phyloP scores from a whole-genome alignment of 805 yeast species.

The Lachancea mirantina region DNA sequence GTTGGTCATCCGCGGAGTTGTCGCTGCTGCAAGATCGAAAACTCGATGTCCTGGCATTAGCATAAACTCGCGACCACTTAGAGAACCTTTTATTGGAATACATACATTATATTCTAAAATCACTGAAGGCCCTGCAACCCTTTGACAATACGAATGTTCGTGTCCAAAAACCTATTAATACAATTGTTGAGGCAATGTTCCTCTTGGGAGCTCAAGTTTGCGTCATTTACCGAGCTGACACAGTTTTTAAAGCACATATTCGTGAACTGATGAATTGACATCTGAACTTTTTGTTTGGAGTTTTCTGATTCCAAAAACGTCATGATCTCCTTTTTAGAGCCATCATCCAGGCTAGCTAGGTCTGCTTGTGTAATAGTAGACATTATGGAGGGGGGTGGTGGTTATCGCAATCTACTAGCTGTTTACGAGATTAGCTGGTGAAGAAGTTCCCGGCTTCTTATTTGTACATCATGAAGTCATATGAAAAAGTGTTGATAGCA shows the following conservation, averaged over 20 bases:
- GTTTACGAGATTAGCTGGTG: not conserved
- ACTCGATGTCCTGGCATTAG: too few relatives aligned
- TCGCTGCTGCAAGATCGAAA: too few relatives aligned
- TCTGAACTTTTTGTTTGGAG: conserved; percentile 80
- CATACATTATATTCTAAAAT: too few relatives aligned
- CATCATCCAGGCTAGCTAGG: conserved; percentile 49
- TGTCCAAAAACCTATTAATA: conserved; percentile 77
- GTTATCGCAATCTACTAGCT: not conserved
- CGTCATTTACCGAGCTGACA: conserved; percentile 41
- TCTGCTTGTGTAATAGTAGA: conserved; percentile 36
- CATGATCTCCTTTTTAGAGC: conserved; percentile 65
- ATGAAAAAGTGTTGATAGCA: too few relatives aligned
- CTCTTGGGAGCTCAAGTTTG: conserved; percentile 50
- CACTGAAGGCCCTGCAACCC: conserved; percentile 30
- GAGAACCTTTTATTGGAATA: too few relatives aligned
- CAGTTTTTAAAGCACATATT: conserved; percentile 89
- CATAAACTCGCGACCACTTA: too few relatives aligned
- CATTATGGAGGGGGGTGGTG: conserved; percentile 13
- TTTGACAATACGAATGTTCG: conserved; percentile 77
- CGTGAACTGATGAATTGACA: conserved; percentile 80
- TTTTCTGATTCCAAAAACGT: conserved; percentile 76
- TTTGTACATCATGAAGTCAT: too few relatives aligned
- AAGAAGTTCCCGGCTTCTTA: too few relatives aligned
- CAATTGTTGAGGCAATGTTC: conserved; percentile 73
- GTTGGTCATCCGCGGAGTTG: not conserved